Evolutionary conservation across 257 asterid species (phyloP), one percentile per base, ranked within the genome.

Genomic region (Salvia rosmarinus): DNA sequence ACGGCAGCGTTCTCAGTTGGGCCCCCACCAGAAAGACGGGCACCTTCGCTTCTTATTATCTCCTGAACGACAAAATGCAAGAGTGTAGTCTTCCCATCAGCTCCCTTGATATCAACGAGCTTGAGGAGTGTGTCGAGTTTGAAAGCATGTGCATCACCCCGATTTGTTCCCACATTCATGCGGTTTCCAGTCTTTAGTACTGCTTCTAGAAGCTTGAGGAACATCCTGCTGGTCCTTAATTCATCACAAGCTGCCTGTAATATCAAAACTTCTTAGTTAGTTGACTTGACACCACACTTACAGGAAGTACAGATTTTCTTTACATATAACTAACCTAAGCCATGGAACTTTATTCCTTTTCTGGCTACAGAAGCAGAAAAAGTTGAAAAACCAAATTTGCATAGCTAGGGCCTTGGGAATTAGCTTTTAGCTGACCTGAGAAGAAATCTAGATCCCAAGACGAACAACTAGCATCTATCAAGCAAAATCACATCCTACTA

Each of bases 121-220:
- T 95, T 95, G 82, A 91, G 92, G 64, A 95, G 98, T 0, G 98
- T 91, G 82, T 95, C 99, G 5, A 95, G 96, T 82, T 95, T 95
- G 87, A 91, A 95, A 17, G 98, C 99, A 59, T 87, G 97, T 6
- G 99, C 99, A 68, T 89, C 96, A 0, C 99, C 99, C 0, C 99
- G 91, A 56, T 94, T 89, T 6, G 99, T 94, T 81, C 99, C 99
- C 39, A 91, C 96, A 43, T 94, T 94, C 99, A 94, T 91, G 56
- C 98, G 95, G 82, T 95, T 95, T 57, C 98, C 98, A 0, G 99
- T 95, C 77, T 91, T 95, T 69, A 95, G 73, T n/a, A 95, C 99
- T 46, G 99, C 98, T 83, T 95, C 99, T 67, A 95, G 87, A 71
- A 95, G 95, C 80, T 95, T 95, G 46, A 91, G 87, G 86, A 95